phyloP scores from a whole-genome alignment of 805 yeast genomes.

The Myxozyma melibiosi region DNA sequence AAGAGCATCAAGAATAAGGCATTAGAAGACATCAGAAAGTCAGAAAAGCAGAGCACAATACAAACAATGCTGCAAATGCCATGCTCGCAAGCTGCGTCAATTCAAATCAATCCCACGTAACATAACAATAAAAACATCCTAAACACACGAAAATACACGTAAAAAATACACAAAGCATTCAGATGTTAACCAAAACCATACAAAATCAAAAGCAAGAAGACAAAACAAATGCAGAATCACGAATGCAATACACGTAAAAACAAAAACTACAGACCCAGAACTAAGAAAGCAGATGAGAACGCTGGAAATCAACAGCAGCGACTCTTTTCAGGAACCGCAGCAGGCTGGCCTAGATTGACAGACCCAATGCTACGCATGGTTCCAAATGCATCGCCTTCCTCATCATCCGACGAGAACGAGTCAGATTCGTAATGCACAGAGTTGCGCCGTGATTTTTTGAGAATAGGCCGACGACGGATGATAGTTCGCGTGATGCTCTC shows the following conservation, averaged over 20 bases:
- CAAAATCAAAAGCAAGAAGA: not conserved
- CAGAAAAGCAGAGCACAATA: too few relatives aligned
- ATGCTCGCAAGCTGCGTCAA: too few relatives aligned
- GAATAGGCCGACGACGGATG: constrained; percentile 37
- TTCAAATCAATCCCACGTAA: too few relatives aligned
- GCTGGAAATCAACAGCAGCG: constrained; percentile 15
- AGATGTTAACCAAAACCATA: not conserved
- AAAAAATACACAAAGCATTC: not conserved
- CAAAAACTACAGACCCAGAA: not conserved
- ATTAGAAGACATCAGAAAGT: too few relatives aligned
- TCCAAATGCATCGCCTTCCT: constrained; percentile 15
- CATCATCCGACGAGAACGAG: constrained; percentile 29
- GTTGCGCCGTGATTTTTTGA: constrained; percentile 33
- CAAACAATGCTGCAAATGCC: too few relatives aligned
- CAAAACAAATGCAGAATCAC: not conserved
- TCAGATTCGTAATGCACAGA: constrained; percentile 32
- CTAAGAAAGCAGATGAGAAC: too few relatives aligned
- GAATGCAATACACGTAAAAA: not conserved
- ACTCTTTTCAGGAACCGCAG: constrained; percentile 6
- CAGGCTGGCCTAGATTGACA: constrained; percentile 17
- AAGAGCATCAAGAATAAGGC: too few relatives aligned
- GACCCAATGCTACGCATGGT: constrained; percentile 30
- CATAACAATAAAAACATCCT: not conserved
- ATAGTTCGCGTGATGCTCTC: constrained; percentile 41
- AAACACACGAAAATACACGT: not conserved